Base-by-base conservation (phyloP, 805 yeast genomes). In the Saccharomycopsis fodiens region DNA sequence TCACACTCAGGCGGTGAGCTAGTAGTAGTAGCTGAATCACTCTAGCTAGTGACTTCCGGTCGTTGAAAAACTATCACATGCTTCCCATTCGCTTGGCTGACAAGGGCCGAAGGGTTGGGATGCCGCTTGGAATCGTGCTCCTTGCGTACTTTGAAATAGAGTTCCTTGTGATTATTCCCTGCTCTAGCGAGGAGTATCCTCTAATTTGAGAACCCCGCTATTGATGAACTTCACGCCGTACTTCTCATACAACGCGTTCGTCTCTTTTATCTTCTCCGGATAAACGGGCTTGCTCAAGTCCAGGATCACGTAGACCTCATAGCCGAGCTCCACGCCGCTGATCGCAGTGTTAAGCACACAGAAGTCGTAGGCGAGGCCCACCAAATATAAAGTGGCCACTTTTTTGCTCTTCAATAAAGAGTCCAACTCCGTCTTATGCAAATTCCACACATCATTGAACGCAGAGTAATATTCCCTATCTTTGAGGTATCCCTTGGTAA, bases 401-500 rank as follows among this genome's bases (percentile, higher is more conserved):
- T 60, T 63, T 34, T 72, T 59, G 1, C 65, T 20, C 21, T 57
- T 60, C 51, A 89, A 67, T 35, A 70, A 63, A 1, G 58, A 60
- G 43, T 71, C 68, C 51, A 88, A 65, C 45, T 78, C 89, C 0
- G 97, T 88, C 36, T 75, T 67, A 56, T 82, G 81, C 22, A 74
- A 56, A 22, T 76, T 71, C 91, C 95, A 85, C 23, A 77, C 70
- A 61, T 89, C 97, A 44, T 72, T 68, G 59, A 89, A 89, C 23
- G 94, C 88, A 13, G 96, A 87, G 57, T 87, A 89, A 59, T 82
- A 87, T 59, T 89, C 97, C 17, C 93, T 62, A 54, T 85, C 88
- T 21, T 65, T 66, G 23, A 81, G 61, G 48, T 69, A 72, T 0
- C 97, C 97, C 63, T 91, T 89, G 47, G 70, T 69, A 5, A 89